Base-by-base conservation (phyloP, 78 protist species). In the slime mould (Dictyostelium discoideum) region DNA sequence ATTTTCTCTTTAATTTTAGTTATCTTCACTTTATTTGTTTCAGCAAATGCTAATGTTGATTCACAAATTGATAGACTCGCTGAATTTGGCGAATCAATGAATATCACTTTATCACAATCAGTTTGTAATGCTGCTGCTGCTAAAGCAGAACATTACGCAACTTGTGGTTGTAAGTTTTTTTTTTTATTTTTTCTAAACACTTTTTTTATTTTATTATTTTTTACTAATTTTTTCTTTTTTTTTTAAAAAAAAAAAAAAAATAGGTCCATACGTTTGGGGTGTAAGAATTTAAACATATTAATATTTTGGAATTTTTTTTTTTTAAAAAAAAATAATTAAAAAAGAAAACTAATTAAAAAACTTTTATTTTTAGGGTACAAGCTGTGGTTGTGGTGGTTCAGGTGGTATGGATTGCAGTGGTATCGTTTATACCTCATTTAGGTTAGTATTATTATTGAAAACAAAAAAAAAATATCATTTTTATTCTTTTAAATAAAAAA, bases 391-490 rank as follows among this genome's bases (percentile, higher is more conserved):
- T 50, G 88, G 88, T 82, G 95, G 95, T 37, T 26, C 65, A 8
- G 95, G 95, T 82, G 95, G 95, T 54, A 90, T 90, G 95, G 95
- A 90, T 82, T 90, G 95, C 42, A 32, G 54, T 32, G 80, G 94
- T 73, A 40, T 90, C 13, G 95, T 90, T 39, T 90, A 90, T 39
- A 90, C 95, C 18, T 63, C 87, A 14, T 90, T 81, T 40, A 54
- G 65, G 65, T 54, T 54, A 54, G 65, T 54, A 54, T 54, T 48
- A 10, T 48, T 48, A 54, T 48, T 48, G 2, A 7, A 48, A 48
- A 48, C 16, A 48, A 48, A 48, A n/a, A n/a, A n/a, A n/a, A n/a
- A n/a, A n/a, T n/a, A n/a, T n/a, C n/a, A n/a, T n/a, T n/a, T n/a
- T n/a, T 13, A 48, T 42, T 42, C 46, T 5, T 42, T 42, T 42